Percentiles rank a stretch among this genome's conserved stretches.
Evolutionary conservation across 2,329 filamentous ascomycete species (phyloP).

Genomic region (Aspergillus texensis): DNA sequence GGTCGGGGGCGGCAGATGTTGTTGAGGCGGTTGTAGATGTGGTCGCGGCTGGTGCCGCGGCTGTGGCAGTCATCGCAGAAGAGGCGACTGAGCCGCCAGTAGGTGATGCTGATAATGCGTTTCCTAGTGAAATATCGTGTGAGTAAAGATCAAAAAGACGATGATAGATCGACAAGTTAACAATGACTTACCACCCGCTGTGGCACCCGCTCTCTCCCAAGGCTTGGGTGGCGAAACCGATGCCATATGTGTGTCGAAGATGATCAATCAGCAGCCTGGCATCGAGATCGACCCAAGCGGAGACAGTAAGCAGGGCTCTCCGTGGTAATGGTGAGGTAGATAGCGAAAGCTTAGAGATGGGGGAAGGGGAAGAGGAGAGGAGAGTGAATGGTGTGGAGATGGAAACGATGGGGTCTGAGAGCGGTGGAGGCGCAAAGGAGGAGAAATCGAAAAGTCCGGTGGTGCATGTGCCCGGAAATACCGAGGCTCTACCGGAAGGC

Average conservation of each 20-base stretch:
- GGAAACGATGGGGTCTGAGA: constrained; percentile 13
- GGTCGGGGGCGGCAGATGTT: constrained; percentile 57
- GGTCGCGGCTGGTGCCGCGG: constrained; percentile 43
- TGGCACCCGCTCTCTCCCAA: constrained; percentile 80
- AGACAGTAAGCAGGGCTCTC: constrained; percentile 6
- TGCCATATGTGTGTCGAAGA: constrained; percentile 50
- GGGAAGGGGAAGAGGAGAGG: constrained; percentile 10
- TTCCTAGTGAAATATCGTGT: constrained; percentile 21
- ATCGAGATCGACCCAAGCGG: constrained; percentile 27
- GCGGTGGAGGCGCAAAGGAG: constrained; percentile 21
- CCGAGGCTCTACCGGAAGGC: constrained; percentile 19
- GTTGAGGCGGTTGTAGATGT: constrained; percentile 40
- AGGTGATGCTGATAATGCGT: constrained; percentile 29
- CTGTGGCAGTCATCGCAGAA: constrained; percentile 39
- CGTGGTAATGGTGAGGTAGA: constrained; percentile 2
- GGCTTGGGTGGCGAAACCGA: constrained; percentile 88
- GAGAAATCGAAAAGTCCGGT: constrained; percentile 9
- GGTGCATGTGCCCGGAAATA: constrained; percentile 24
- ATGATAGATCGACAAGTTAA: constrained; percentile 12
- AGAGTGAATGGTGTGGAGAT: constrained; percentile 14
- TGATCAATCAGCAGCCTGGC: constrained; percentile 29
- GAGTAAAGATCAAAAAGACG: constrained; percentile 7
- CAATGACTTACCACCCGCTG: constrained; percentile 54
- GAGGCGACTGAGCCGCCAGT: constrained; percentile 28
- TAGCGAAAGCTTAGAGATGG: constrained; percentile 10